Evolutionary conservation across 768 basidiomycete genomes (phyloP), one percentile per base, ranked within the genome.

Genomic region (Amanita polypyramis): DNA sequence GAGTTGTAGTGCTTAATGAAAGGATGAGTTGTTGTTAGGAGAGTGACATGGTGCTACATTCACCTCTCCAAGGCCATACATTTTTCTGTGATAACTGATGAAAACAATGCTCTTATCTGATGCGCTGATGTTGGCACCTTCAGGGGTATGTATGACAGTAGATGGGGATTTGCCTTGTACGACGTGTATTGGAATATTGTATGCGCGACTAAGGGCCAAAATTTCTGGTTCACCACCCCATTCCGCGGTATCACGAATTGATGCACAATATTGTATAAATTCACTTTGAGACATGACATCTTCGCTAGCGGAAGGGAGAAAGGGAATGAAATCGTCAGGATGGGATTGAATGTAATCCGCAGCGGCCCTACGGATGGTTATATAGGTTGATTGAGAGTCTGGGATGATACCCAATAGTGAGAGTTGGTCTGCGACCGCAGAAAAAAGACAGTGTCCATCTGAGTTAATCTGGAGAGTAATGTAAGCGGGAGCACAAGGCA

Each of bases 201-300:
- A 97, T 25, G 80, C 79, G 43, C 83, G 73, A 59, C 85, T 83
- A 12, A 98, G 70, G 2, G 96, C 96, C 55, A 86, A 73, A 27
- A 99, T 92, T 73, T 98, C 96, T 5, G 92, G 94, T 67, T 98
- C 93, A 30, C 96, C 95, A 42, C 96, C 96, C 96, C 96, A 98
- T 25, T 81, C 76, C n/a, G 80, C 83, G 19, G 92, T 94, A 60
- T 84, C 74, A 35, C 80, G 80, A 23, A 99, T 81, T 9, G 74
- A 70, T 48, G 67, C 63, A 60, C 93, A 96, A 61, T 99, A 98
- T 46, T 68, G 66, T 43, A 75, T 67, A 56, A 86, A 91, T 57
- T 82, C 72, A 37, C 62, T 59, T 17, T 67, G 70, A 9, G 70
- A 76, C 82, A 97, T 92, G 8, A 91, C 56, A 3, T 88, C 91